Evolutionary conservation across 257 asterid species (phyloP).

Genomic region (Salvia splendens): DNA sequence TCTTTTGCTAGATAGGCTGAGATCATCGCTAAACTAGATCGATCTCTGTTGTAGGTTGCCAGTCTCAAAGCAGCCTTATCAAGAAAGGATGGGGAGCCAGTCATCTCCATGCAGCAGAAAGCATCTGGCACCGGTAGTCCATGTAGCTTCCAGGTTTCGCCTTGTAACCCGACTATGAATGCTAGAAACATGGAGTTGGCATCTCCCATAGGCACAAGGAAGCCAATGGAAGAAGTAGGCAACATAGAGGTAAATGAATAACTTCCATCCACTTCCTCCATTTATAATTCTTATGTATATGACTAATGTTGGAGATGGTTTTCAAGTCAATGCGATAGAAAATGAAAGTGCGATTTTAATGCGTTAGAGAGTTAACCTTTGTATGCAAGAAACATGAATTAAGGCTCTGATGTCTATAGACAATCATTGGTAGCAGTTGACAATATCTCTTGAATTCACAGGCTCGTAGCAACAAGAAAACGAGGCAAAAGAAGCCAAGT

Average conservation of each 20-base stretch:
- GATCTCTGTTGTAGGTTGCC: slow-evolving; percentile 54
- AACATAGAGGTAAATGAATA: slow-evolving; percentile 67
- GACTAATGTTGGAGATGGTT: neutral
- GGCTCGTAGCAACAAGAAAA: slow-evolving; percentile 51
- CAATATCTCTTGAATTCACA: slow-evolving; percentile 27
- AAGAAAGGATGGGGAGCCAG: slow-evolving; percentile 58
- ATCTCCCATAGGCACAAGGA: slow-evolving; percentile 59
- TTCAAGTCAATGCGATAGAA: neutral
- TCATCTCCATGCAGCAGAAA: slow-evolving; percentile 44
- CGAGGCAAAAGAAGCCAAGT: slow-evolving; percentile 67
- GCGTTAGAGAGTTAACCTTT: neutral
- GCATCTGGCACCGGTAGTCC: slow-evolving; percentile 61
- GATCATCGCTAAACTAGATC: slow-evolving; percentile 19
- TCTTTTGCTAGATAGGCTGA: slow-evolving; percentile 7
- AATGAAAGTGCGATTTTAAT: neutral
- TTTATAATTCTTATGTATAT: neutral
- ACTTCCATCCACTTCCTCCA: neutral
- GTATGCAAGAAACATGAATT: neutral
- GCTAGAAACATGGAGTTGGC: slow-evolving; percentile 44
- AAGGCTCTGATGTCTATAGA: slow-evolving; percentile 13
- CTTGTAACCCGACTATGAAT: slow-evolving; percentile 44
- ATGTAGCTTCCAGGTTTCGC: slow-evolving; percentile 45
- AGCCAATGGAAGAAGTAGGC: slow-evolving; percentile 93
- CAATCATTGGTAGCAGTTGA: neutral
- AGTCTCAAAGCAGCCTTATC: slow-evolving; percentile 79